phyloP scores from a whole-genome alignment of 169 alveolate species.

The Theileria parva region DNA sequence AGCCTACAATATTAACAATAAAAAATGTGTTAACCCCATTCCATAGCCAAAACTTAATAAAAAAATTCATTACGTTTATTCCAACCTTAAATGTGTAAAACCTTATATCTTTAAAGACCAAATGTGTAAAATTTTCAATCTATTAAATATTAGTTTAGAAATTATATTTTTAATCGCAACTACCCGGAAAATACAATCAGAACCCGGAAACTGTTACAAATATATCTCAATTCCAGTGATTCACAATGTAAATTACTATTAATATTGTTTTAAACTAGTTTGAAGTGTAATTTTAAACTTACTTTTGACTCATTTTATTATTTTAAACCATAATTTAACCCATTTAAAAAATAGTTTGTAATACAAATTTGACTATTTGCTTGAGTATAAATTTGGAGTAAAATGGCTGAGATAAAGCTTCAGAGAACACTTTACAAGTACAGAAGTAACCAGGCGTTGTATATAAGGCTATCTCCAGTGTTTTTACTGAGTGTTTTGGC shows the following conservation, averaged over 20 bases:
- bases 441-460: not conserved
- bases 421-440: conserved; percentile 22
- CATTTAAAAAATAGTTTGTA: too few species aligned
- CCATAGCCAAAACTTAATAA: not conserved
- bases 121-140: not conserved
- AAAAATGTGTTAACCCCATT: not conserved
- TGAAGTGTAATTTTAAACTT: not conserved
- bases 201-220: not conserved
- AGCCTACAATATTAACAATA: not conserved
- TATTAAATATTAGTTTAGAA: not conserved
- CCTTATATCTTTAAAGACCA: not conserved
- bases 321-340: not conserved
- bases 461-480: conserved; percentile 4
- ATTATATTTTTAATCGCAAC: not conserved
- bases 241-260: not conserved
- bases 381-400: not conserved
- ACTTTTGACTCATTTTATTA: too few species aligned
- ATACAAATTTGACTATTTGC: too few species aligned
- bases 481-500: conserved; percentile 6
- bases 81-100: not conserved
- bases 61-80: not conserved
- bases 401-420: conserved; percentile 30
- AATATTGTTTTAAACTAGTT: not conserved
- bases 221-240: not conserved
- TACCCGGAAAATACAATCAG: not conserved